Evolutionary conservation across 1,139 yeast genomes (phyloP).

Genomic region (Hyphopichia khmerensis): DNA sequence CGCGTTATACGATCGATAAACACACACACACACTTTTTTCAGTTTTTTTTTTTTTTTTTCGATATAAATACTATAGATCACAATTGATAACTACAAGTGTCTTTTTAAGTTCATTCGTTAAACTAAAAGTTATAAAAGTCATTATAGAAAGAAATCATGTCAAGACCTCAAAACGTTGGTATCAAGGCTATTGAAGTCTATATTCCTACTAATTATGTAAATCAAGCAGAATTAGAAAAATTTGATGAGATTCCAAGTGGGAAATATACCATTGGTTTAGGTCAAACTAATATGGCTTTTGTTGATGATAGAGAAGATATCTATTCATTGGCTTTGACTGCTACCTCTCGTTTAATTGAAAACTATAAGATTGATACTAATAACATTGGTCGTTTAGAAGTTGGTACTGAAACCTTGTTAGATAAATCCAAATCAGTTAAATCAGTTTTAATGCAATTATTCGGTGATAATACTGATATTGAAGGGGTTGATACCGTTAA

Average conservation of each 20-base stretch:
- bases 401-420: conserved; percentile 95
- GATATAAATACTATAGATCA: not conserved
- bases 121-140: not conserved
- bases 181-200: conserved; percentile 94
- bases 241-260: conserved; percentile 88
- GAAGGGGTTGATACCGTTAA: conserved; percentile 97
- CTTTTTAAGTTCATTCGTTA: not conserved
- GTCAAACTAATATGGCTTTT: conserved; percentile 97
- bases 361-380: conserved; percentile 81
- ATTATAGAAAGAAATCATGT: not conserved
- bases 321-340: conserved; percentile 89
- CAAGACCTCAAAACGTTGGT: conserved; percentile 63
- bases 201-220: conserved; percentile 80
- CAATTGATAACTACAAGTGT: not conserved
- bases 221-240: conserved; percentile 84
- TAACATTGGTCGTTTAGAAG: conserved; percentile 91
- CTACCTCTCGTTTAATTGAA: conserved; percentile 67
- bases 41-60: not conserved
- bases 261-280: conserved; percentile 96
- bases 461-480: conserved; percentile 83
- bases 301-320: conserved; percentile 98
- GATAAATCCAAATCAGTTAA: conserved; percentile 98
- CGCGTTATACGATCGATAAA: not conserved
- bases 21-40: not conserved
- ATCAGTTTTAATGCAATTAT: conserved; percentile 92